These are phyloP conservation scores for Botrytis deweyae DNA, from an alignment of 2,329 filamentous ascomycete species.

Conservation along the genomic window DNA sequence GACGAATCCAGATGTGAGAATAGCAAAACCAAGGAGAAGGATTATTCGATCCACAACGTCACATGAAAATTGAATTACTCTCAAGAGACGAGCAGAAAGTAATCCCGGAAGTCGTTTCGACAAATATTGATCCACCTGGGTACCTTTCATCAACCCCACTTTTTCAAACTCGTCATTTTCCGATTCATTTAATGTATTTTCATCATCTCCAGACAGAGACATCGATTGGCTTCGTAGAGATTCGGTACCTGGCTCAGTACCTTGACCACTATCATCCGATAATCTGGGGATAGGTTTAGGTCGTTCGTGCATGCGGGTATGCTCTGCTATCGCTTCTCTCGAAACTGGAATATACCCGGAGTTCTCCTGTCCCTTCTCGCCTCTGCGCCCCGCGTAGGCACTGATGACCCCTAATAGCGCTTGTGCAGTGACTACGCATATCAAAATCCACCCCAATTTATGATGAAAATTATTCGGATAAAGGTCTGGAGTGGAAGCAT, in stretches of 20 bases:
- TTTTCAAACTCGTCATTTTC: slow-evolving; percentile 49
- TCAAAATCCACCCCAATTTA: slow-evolving; percentile 82
- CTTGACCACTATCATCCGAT: slow-evolving; percentile 70
- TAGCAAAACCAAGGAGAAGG: slow-evolving; percentile 73
- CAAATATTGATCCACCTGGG: slow-evolving; percentile 51
- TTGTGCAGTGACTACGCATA: slow-evolving; percentile 69
- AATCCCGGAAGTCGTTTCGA: slow-evolving; percentile 54
- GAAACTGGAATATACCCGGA: slow-evolving; percentile 63
- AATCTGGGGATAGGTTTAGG: slow-evolving; percentile 48
- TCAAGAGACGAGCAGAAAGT: slow-evolving; percentile 57
- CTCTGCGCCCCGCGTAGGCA: slow-evolving; percentile 35
- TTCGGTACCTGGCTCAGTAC: slow-evolving; percentile 67
- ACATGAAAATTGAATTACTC: slow-evolving; percentile 59
- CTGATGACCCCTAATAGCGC: slow-evolving; percentile 52
- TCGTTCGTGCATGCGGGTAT: slow-evolving; percentile 47
- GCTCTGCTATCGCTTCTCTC: slow-evolving; percentile 53
- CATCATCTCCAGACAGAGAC: slow-evolving; percentile 50
- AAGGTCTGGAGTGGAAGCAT: slow-evolving; percentile 76
- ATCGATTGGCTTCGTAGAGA: slow-evolving; percentile 65
- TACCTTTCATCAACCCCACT: slow-evolving; percentile 43
- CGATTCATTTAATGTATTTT: slow-evolving; percentile 41
- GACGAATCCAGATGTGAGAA: slow-evolving; percentile 68
- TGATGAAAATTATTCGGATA: slow-evolving; percentile 88
- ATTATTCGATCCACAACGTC: slow-evolving; percentile 72
- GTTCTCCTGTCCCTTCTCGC: slow-evolving; percentile 44